Evolutionary conservation across 2,329 filamentous ascomycete genomes (phyloP).

Genomic region (Colletotrichum acutatum): DNA sequence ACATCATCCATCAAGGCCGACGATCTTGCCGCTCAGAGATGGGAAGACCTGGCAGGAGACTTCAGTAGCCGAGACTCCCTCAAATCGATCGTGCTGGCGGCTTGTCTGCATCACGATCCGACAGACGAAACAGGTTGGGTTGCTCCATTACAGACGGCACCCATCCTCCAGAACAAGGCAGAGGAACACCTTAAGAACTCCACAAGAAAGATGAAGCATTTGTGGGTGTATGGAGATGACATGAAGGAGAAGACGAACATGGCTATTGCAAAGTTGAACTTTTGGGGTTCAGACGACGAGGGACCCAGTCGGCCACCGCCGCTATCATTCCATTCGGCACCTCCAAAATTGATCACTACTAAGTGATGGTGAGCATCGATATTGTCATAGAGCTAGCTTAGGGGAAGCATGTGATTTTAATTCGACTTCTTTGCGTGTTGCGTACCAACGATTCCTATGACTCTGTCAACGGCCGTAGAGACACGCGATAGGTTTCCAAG

Average conservation of each 20-base stretch:
- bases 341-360: background rate
- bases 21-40: background rate
- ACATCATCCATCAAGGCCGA: background rate
- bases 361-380: too few species aligned
- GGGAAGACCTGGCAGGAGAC: background rate
- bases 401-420: background rate
- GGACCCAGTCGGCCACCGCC: background rate
- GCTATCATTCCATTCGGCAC: background rate
- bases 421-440: background rate
- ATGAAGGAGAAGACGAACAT: slow-evolving; percentile 12
- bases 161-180: background rate
- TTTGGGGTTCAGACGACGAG: background rate
- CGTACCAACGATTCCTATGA: too few species aligned
- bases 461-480: too few species aligned
- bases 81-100: background rate
- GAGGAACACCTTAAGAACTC: background rate
- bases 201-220: background rate
- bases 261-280: slow-evolving; percentile 20
- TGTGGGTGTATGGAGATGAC: slow-evolving; percentile 15
- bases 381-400: too few species aligned
- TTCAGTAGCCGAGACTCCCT: background rate
- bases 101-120: slow-evolving; percentile 3
- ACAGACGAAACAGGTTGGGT: background rate
- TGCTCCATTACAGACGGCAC: background rate
- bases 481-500: background rate